Percentiles rank a stretch among this genome's conserved stretches.
phyloP scores from a whole-genome alignment of 2,329 filamentous ascomycete genomes.

The Lachnellula occidentalis region DNA sequence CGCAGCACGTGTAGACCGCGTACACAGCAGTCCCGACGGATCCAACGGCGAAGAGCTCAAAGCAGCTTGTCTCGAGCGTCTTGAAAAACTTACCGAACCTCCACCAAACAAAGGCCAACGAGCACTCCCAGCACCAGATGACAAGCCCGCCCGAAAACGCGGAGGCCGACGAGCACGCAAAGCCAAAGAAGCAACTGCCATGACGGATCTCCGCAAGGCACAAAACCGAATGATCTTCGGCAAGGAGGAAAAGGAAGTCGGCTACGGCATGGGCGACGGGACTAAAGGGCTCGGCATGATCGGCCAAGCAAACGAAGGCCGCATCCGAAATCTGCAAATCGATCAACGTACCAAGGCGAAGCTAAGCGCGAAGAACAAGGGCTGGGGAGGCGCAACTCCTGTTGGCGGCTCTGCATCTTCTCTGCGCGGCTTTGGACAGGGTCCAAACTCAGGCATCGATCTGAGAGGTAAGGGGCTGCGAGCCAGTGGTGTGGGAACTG shows the following conservation, averaged over 20 bases:
- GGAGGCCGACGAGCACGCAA: slow-evolving; percentile 86
- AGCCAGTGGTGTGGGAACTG: slow-evolving; percentile 73
- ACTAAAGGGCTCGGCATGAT: slow-evolving; percentile 95
- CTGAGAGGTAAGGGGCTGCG: slow-evolving; percentile 70
- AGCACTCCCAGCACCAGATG: slow-evolving; percentile 86
- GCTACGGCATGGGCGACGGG: slow-evolving; percentile 79
- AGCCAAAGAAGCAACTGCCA: slow-evolving; percentile 92
- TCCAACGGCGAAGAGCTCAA: slow-evolving; percentile 77
- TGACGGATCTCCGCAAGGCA: slow-evolving; percentile 93
- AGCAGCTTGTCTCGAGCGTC: slow-evolving; percentile 72
- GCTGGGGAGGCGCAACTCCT: slow-evolving; percentile 73
- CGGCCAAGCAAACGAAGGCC: slow-evolving; percentile 79
- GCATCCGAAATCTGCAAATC: slow-evolving; percentile 81
- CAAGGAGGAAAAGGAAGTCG: slow-evolving; percentile 89
- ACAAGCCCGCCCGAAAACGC: slow-evolving; percentile 89
- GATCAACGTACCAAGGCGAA: slow-evolving; percentile 92
- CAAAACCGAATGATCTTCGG: slow-evolving; percentile 96
- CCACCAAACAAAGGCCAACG: slow-evolving; percentile 82
- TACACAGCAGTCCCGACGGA: slow-evolving; percentile 76
- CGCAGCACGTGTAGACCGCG: slow-evolving; percentile 85
- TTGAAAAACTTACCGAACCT: slow-evolving; percentile 90
- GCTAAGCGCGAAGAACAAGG: slow-evolving; percentile 89
- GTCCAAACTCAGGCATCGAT: slow-evolving; percentile 55
- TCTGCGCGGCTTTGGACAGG: slow-evolving; percentile 69
- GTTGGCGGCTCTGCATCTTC: slow-evolving; percentile 69